Evolutionary conservation across 2,329 filamentous ascomycete species (phyloP).

Genomic region (Colletotrichum sp.): DNA sequence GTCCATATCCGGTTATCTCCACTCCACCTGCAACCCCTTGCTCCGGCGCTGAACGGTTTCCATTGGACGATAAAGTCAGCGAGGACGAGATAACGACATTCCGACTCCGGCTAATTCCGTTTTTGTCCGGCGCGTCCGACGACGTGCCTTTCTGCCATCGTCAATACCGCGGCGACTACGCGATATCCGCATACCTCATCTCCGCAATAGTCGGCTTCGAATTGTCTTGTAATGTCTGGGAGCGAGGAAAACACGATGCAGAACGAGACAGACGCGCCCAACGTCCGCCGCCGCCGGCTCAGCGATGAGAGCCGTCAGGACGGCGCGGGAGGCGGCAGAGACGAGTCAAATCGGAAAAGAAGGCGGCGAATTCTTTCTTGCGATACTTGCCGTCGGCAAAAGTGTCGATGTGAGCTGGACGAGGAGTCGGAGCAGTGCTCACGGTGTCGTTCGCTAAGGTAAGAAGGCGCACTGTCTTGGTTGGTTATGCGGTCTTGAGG

Average conservation of each 20-base stretch:
- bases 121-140: neutral
- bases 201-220: neutral
- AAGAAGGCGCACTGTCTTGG: neutral
- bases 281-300: neutral
- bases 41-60: neutral
- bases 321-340: neutral
- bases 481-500: neutral
- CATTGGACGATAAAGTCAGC: neutral
- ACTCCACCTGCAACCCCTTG: neutral
- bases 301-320: slow-evolving; percentile 9
- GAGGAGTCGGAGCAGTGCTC: slow-evolving; percentile 17
- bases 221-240: neutral
- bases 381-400: slow-evolving; percentile 20
- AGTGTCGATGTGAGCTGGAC: slow-evolving; percentile 19
- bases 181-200: neutral
- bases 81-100: neutral
- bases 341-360: slow-evolving; percentile 15
- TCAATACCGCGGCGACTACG: neutral
- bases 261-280: neutral
- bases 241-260: neutral
- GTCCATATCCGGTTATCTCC: slow-evolving; percentile 13
- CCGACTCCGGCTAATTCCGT: slow-evolving; percentile 9
- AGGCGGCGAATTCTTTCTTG: slow-evolving; percentile 19
- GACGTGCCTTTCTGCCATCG: neutral
- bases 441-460: slow-evolving; percentile 19